Conservation (phyloP, 179 eudicot species). For the Nepenthes alata region DNA sequence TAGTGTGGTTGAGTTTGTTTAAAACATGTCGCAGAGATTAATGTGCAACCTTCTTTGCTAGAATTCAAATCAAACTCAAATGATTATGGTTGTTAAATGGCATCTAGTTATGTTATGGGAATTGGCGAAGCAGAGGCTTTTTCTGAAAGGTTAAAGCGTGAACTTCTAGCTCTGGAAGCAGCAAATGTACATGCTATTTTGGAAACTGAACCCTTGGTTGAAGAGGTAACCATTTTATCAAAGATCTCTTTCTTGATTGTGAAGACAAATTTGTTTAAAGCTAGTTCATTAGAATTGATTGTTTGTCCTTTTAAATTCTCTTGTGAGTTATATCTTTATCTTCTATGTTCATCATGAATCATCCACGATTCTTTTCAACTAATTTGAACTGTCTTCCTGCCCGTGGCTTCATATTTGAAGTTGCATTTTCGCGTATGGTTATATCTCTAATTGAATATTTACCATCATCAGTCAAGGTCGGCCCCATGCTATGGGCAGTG, state of each 20-base stretch:
- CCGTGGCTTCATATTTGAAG: too few species aligned
- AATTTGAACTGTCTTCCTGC: too few species aligned
- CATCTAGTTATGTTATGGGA: conserved; percentile 83
- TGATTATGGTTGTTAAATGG: not conserved
- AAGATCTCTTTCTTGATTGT: not conserved
- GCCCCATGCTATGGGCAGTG: too few species aligned
- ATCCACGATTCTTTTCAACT: too few species aligned
- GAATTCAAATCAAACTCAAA: not conserved
- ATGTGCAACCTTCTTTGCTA: too few species aligned
- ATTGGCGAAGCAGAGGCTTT: conserved; percentile 97
- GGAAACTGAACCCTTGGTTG: conserved; percentile 74
- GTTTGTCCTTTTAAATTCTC: not conserved
- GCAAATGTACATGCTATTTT: conserved; percentile 97
- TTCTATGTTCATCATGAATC: too few species aligned
- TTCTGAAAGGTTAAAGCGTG: conserved; percentile 92
- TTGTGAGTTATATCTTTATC: not conserved
- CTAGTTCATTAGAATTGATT: not conserved
- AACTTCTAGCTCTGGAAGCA: conserved; percentile 96
- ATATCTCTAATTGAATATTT: too few species aligned
- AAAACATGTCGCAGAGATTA: not conserved
- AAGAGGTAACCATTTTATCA: conserved; percentile 35
- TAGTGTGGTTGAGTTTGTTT: not conserved
- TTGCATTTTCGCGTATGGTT: too few species aligned
- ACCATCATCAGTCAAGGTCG: too few species aligned
- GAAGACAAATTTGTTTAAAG: not conserved